These are phyloP conservation scores for Pythium phragmitis DNA, from an alignment of 352 stramenopile genomes.

Conservation along the genomic window DNA sequence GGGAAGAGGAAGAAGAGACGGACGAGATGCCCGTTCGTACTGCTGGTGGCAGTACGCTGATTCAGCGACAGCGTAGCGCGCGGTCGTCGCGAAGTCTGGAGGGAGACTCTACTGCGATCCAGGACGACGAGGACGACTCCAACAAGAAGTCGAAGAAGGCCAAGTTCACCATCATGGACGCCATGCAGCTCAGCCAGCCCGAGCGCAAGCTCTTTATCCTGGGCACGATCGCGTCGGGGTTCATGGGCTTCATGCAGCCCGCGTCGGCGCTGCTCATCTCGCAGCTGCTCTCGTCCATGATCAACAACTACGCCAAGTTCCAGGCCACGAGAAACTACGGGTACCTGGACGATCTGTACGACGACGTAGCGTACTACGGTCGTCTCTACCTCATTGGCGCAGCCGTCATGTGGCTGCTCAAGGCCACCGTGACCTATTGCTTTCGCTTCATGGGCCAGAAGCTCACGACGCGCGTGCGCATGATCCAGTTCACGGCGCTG, in stretches of 20 bases:
- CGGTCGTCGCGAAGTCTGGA: not conserved
- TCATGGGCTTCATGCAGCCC: conserved; percentile 18
- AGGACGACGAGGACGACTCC: not conserved
- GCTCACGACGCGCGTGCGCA: conserved; percentile 40
- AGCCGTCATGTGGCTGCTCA: conserved; percentile 29
- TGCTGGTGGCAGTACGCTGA: not conserved
- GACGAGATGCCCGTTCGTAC: not conserved
- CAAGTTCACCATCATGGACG: conserved; percentile 15
- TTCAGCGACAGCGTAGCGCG: not conserved
- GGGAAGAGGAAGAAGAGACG: not conserved
- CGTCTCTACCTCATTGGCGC: conserved; percentile 36
- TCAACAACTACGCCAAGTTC: conserved; percentile 35
- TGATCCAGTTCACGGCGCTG: conserved; percentile 38
- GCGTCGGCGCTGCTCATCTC: conserved; percentile 18
- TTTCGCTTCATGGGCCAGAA: conserved; percentile 55
- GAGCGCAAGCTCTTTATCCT: conserved; percentile 12
- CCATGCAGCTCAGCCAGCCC: conserved; percentile 18
- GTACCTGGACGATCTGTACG: conserved; percentile 32
- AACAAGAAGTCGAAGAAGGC: not conserved
- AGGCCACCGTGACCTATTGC: conserved; percentile 31
- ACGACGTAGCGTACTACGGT: conserved; percentile 27
- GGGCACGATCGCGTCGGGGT: conserved; percentile 2
- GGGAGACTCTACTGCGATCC: not conserved
- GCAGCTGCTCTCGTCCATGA: conserved; percentile 30
- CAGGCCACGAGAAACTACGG: conserved; percentile 21